phyloP scores from a whole-genome alignment of 2,329 filamentous ascomycete genomes.

The Fusarium fujikuroi region DNA sequence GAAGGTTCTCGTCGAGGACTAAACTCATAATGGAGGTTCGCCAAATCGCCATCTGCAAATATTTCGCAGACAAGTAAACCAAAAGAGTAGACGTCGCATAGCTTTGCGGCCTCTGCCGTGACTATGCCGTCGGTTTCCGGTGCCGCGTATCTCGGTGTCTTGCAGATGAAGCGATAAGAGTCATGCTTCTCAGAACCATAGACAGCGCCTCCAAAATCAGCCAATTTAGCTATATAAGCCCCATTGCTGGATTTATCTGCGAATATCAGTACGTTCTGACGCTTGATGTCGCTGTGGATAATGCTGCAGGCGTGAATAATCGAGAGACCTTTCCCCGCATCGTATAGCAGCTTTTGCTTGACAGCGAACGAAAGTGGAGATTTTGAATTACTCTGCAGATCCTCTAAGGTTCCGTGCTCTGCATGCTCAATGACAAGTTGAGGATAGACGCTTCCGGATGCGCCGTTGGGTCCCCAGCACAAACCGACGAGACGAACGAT shows the following conservation, averaged over 20 bases:
- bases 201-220: background rate
- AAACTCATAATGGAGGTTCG: background rate
- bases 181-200: background rate
- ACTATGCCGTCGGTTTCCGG: background rate
- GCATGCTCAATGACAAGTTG: background rate
- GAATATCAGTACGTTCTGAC: background rate
- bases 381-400: background rate
- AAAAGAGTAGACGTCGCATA: background rate
- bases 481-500: background rate
- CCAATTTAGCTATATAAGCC: background rate
- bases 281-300: background rate
- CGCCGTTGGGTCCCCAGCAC: background rate
- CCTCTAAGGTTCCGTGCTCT: background rate
- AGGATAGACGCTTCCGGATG: background rate
- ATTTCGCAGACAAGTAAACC: background rate
- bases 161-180: constrained; percentile 11
- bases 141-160: background rate
- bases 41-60: background rate
- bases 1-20: rapidly evolving
- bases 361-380: background rate
- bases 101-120: background rate
- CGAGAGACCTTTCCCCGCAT: background rate
- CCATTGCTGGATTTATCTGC: background rate
- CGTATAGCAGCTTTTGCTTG: background rate
- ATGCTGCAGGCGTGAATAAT: constrained; percentile 1